phyloP scores from a whole-genome alignment of 805 yeast species.

The Candida incommunis region DNA sequence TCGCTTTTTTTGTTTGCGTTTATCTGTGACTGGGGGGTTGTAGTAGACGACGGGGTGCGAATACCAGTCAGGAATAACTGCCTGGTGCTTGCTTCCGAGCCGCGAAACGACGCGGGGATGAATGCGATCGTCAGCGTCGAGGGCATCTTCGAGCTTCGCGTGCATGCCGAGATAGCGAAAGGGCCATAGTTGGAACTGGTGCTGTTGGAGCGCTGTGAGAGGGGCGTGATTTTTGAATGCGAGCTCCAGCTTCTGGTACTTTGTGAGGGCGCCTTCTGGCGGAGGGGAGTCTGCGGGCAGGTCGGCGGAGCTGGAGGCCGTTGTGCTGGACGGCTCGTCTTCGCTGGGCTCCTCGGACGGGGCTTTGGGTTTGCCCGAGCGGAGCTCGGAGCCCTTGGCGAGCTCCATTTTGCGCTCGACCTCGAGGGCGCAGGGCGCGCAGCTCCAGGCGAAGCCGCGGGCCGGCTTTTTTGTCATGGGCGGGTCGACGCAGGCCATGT shows the following conservation, averaged over 20 bases:
- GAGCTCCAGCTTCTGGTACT: conserved; percentile 14
- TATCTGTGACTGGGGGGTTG: conserved; percentile 19
- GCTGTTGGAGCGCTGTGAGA: conserved; percentile 16
- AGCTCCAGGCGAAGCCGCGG: conserved; percentile 82
- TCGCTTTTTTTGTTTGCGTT: conserved; percentile 2
- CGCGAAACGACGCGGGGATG: conserved; percentile 71
- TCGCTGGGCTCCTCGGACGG: not conserved
- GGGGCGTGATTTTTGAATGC: conserved; percentile 17
- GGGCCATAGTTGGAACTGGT: conserved; percentile 39
- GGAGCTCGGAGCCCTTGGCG: not conserved
- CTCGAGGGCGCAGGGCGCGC: conserved; percentile 60
- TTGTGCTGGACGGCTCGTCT: conserved; percentile 1
- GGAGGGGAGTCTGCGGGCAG: conserved; percentile 1
- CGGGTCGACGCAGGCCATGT: conserved; percentile 75
- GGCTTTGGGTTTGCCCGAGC: not conserved
- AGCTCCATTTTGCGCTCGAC: conserved; percentile 24
- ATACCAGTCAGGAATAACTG: conserved; percentile 43
- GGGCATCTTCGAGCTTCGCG: conserved; percentile 58
- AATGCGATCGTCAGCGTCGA: conserved; percentile 64
- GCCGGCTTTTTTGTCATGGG: conserved; percentile 70
- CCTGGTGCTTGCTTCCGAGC: conserved; percentile 59
- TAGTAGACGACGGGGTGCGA: conserved; percentile 55
- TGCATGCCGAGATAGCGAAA: conserved; percentile 69
- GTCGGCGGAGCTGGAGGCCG: not conserved
- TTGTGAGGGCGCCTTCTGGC: conserved; percentile 1